Evolutionary conservation across 2,329 filamentous ascomycete species (phyloP).

Genomic region (Ophiostoma populinum): DNA sequence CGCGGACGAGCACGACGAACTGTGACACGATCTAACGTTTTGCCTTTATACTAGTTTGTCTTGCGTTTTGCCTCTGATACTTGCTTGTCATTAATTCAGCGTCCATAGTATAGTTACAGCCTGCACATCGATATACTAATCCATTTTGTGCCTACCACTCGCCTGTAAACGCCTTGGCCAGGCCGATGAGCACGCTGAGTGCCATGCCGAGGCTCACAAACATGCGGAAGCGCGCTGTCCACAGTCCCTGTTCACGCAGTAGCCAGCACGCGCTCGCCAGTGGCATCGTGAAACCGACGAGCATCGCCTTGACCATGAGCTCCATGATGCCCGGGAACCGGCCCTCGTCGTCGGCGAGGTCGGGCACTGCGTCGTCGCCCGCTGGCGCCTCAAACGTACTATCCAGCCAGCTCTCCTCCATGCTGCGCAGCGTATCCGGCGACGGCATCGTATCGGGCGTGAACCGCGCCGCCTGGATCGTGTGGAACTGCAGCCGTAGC

Average conservation of each 20-base stretch:
- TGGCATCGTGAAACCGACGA: slow-evolving; percentile 92
- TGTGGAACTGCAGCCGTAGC: slow-evolving; percentile 74
- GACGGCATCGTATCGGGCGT: slow-evolving; percentile 82
- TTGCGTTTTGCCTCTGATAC: no score
- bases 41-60: no score
- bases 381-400: slow-evolving; percentile 22
- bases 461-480: slow-evolving; percentile 64
- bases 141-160: slow-evolving; percentile 12
- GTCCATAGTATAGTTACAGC: no score
- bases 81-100: no score
- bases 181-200: slow-evolving; percentile 61
- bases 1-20: background rate
- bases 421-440: slow-evolving; percentile 51
- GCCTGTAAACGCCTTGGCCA: slow-evolving; percentile 34
- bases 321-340: slow-evolving; percentile 47
- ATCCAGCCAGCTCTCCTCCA: slow-evolving; percentile 90
- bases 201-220: slow-evolving; percentile 75
- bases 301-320: slow-evolving; percentile 70
- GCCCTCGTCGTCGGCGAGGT: slow-evolving; percentile 21
- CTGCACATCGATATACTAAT: no score
- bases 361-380: slow-evolving; percentile 21
- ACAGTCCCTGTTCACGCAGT: slow-evolving; percentile 72
- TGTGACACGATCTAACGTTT: no score
- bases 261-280: slow-evolving; percentile 74
- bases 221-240: slow-evolving; percentile 67